These are phyloP conservation scores for Zygnema cylindricum DNA, from an alignment of 139 green algal species.

Conservation along the genomic window DNA sequence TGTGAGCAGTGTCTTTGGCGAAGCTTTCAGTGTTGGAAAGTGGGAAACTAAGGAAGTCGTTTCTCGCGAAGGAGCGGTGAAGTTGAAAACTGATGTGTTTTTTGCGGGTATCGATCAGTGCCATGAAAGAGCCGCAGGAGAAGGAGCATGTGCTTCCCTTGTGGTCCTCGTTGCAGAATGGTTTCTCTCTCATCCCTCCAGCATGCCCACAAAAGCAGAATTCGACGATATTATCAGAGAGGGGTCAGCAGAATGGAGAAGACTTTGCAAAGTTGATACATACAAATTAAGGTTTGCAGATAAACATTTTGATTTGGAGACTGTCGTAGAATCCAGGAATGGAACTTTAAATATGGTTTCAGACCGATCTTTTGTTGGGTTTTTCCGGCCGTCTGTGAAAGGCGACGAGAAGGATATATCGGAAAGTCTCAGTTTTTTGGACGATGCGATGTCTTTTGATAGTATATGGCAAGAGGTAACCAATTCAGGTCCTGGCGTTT, in stretches of 20 bases:
- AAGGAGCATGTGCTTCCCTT: constrained; percentile 51
- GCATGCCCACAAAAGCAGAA: constrained; percentile 41
- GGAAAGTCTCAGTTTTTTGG: constrained; percentile 30
- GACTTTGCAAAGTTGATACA: constrained; percentile 35
- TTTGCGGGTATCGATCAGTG: constrained; percentile 50
- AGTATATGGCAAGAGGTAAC: constrained; percentile 55
- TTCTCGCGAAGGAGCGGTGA: constrained; percentile 28
- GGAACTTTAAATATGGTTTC: background rate
- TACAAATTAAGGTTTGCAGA: constrained; percentile 51
- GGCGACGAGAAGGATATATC: background rate
- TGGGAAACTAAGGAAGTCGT: constrained; percentile 29
- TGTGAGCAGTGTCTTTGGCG: constrained; percentile 31
- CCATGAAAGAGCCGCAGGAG: constrained; percentile 49
- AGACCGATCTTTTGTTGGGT: constrained; percentile 50
- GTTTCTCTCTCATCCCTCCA: constrained; percentile 24
- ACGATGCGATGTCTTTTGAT: constrained; percentile 50
- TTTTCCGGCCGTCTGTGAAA: constrained; percentile 38
- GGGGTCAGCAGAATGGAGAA: constrained; percentile 49
- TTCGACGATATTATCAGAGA: constrained; percentile 49
- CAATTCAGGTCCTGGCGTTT: constrained; percentile 31
- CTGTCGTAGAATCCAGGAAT: constrained; percentile 32
- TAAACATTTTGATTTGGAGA: constrained; percentile 59
- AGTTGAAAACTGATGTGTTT: constrained; percentile 28
- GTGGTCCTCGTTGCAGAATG: constrained; percentile 54
- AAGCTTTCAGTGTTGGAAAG: constrained; percentile 25